phyloP scores from a whole-genome alignment of 257 asterid genomes.

The Forsythia suspensa region DNA sequence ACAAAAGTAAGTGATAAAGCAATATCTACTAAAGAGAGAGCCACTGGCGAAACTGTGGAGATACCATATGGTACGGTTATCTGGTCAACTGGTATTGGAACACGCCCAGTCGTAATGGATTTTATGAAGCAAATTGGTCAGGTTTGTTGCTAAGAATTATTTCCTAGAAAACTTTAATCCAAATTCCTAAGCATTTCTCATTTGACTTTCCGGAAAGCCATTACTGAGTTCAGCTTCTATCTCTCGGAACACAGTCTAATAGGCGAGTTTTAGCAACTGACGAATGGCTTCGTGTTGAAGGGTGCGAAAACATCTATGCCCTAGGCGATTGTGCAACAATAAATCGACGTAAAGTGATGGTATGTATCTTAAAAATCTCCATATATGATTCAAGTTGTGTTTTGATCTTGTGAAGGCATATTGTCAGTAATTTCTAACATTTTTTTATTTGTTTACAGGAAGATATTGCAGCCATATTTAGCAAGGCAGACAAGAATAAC shows the following conservation, averaged over 20 bases:
- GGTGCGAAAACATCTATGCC: slow-evolving; percentile 63
- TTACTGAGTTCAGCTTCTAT: not conserved
- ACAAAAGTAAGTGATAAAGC: slow-evolving; percentile 71
- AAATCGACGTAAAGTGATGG: slow-evolving; percentile 88
- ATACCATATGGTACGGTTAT: slow-evolving; percentile 94
- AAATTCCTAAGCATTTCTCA: not conserved
- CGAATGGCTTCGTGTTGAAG: slow-evolving; percentile 94
- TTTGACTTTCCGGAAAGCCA: not conserved
- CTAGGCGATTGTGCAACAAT: slow-evolving; percentile 95
- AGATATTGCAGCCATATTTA: slow-evolving; percentile 73
- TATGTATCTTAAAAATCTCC: slow-evolving; percentile 18
- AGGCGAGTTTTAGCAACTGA: slow-evolving; percentile 86
- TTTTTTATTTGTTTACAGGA: slow-evolving; percentile 47
- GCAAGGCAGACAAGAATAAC: slow-evolving; percentile 78
- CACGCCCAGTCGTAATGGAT: slow-evolving; percentile 85
- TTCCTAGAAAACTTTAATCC: not conserved
- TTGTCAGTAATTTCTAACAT: not conserved
- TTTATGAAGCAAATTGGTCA: slow-evolving; percentile 99
- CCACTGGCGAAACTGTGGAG: slow-evolving; percentile 42
- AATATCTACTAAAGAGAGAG: slow-evolving; percentile 67
- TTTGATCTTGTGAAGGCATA: not conserved
- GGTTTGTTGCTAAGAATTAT: slow-evolving; percentile 33
- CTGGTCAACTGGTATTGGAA: slow-evolving; percentile 97
- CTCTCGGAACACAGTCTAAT: slow-evolving; percentile 45
- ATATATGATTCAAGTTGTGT: not conserved